phyloP scores from a whole-genome alignment of 2,329 filamentous ascomycete genomes.

The Cordyceps fumosorosea region DNA sequence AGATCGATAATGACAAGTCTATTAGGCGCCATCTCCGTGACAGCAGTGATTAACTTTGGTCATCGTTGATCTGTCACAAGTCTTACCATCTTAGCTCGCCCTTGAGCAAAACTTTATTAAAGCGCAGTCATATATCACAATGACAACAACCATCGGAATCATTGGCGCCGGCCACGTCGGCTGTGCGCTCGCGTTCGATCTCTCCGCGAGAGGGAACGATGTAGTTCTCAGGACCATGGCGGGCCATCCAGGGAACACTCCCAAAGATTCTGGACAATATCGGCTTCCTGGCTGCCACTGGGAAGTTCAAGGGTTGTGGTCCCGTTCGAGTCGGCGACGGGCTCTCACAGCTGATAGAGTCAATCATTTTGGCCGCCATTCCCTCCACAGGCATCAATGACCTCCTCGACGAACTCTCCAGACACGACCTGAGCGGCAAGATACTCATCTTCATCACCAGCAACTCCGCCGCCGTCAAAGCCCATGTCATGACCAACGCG shows the following conservation, averaged over 20 bases:
- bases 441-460: constrained; percentile 4
- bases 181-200: constrained; percentile 14
- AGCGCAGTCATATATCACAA: neutral
- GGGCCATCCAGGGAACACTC: constrained; percentile 5
- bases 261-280: neutral
- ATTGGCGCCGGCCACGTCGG: constrained; percentile 16
- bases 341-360: neutral
- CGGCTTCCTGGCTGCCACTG: neutral
- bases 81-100: neutral
- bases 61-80: too few relatives aligned
- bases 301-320: neutral
- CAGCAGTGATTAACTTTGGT: too few relatives aligned
- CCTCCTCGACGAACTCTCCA: neutral
- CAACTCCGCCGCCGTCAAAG: neutral
- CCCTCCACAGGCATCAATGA: constrained; percentile 1
- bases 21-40: too few relatives aligned
- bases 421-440: neutral
- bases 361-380: neutral
- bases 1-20: too few relatives aligned
- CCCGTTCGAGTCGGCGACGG: neutral
- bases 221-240: constrained; percentile 6
- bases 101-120: neutral
- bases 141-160: neutral
- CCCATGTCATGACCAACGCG: neutral
- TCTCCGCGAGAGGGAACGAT: constrained; percentile 5